Conservation (phyloP, 177 flowering plant species). For the Vitis hybrid region DNA sequence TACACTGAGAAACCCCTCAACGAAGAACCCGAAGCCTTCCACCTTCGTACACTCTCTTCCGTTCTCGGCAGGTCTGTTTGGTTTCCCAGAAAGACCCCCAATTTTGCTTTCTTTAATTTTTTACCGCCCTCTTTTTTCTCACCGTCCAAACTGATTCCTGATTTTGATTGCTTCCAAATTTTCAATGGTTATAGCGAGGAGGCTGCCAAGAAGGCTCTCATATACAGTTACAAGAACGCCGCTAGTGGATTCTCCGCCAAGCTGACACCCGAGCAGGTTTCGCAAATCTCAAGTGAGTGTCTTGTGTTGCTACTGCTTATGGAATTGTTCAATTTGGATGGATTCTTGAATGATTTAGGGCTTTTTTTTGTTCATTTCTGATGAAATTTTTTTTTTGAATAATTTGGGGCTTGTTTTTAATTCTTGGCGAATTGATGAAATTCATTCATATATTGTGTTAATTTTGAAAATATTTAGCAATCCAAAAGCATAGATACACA, state of each 20-base stretch:
- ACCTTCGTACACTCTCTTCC: slow-evolving; percentile 66
- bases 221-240: slow-evolving; percentile 81
- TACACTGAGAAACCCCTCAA: slow-evolving; percentile 61
- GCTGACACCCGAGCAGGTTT: slow-evolving; percentile 77
- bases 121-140: not conserved
- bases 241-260: slow-evolving; percentile 87
- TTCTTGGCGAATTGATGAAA: no score
- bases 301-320: not conserved
- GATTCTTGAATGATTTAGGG: no score
- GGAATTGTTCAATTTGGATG: not conserved
- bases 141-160: not conserved
- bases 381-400: no score
- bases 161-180: not conserved
- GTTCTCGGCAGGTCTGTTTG: slow-evolving; percentile 70
- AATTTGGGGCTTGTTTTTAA: no score
- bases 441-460: no score
- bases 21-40: slow-evolving; percentile 61
- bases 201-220: slow-evolving; percentile 73
- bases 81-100: not conserved
- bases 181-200: slow-evolving; percentile 51
- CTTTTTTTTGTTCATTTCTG: no score
- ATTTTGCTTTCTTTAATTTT: not conserved
- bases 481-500: no score
- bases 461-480: no score
- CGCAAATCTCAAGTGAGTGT: slow-evolving; percentile 55